Evolutionary conservation across 371 early-diverging fungal genomes (phyloP).

Genomic region (Chytridiales sp.): DNA sequence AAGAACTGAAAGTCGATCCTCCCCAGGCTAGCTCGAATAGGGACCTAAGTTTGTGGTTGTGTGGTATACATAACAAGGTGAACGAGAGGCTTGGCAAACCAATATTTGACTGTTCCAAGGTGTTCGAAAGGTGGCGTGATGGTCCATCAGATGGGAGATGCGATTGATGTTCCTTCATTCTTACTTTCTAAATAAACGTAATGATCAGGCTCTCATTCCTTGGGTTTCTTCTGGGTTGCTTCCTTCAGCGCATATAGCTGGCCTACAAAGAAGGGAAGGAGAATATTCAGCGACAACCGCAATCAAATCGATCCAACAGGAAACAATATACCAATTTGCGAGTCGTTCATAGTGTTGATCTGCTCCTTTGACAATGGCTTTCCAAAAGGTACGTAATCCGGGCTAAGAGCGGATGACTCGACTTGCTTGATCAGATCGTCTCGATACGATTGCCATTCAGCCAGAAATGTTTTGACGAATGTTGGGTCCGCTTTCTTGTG

Average conservation of each 20-base stretch:
- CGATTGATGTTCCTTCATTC: neutral
- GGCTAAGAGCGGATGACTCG: neutral
- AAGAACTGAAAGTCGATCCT: slow-evolving; percentile 64
- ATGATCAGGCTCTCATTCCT: neutral
- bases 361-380: neutral
- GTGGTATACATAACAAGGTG: slow-evolving; percentile 95
- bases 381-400: neutral
- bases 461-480: neutral
- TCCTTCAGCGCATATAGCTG: slow-evolving; percentile 24
- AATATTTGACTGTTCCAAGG: slow-evolving; percentile 89
- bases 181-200: neutral
- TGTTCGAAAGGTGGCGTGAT: slow-evolving; percentile 87
- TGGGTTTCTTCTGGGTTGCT: neutral
- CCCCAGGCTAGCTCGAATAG: slow-evolving; percentile 76
- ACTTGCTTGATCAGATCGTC: neutral
- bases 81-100: slow-evolving; percentile 91
- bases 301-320: neutral
- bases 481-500: neutral
- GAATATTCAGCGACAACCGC: neutral
- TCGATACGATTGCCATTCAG: neutral
- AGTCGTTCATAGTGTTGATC: slow-evolving; percentile 21
- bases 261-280: slow-evolving; percentile 11
- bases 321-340: slow-evolving; percentile 27
- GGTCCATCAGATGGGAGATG: slow-evolving; percentile 18
- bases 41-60: slow-evolving; percentile 86